A percentile compares a stretch with the other conserved stretches of the same genome.
Evolutionary conservation across 78 protist genomes (phyloP).

Genomic region (Mantamonas sphyraenae): DNA sequence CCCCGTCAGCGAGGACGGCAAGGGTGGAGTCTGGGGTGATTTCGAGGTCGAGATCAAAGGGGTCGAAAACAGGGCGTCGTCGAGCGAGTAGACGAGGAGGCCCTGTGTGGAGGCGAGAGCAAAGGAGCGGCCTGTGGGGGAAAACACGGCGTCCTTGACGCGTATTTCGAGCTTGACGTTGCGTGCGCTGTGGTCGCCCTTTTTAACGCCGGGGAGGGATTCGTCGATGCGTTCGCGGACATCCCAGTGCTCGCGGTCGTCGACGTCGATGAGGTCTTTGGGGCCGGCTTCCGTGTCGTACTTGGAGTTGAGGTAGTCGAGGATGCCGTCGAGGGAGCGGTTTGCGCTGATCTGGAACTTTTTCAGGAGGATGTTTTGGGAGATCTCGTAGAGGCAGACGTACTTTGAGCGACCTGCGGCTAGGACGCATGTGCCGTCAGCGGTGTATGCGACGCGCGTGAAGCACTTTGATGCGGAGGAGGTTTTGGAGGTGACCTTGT

Average conservation of each 20-base stretch:
- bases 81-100: constrained; percentile 75
- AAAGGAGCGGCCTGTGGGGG: constrained; percentile 22
- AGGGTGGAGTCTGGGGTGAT: constrained; percentile 59
- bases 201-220: constrained; percentile 51
- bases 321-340: constrained; percentile 65
- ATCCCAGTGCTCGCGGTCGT: not conserved
- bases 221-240: not conserved
- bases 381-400: constrained; percentile 73
- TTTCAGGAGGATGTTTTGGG: constrained; percentile 34
- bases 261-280: constrained; percentile 28
- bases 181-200: constrained; percentile 41
- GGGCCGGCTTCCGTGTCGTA: constrained; percentile 42
- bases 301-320: constrained; percentile 30
- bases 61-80: constrained; percentile 71
- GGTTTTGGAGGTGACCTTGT: constrained; percentile 18
- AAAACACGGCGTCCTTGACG: constrained; percentile 8
- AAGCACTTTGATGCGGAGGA: constrained; percentile 24
- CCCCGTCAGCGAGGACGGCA: constrained; percentile 10
- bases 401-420: constrained; percentile 74
- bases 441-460: constrained; percentile 46
- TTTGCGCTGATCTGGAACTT: constrained; percentile 5
- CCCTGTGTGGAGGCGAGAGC: constrained; percentile 76
- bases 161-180: constrained; percentile 38
- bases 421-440: constrained; percentile 67
- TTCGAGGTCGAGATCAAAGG: constrained; percentile 66